Percentiles rank a stretch among this genome's conserved stretches.
phyloP scores from a whole-genome alignment of 352 stramenopile genomes.

The Phytopythium oedochilum region DNA sequence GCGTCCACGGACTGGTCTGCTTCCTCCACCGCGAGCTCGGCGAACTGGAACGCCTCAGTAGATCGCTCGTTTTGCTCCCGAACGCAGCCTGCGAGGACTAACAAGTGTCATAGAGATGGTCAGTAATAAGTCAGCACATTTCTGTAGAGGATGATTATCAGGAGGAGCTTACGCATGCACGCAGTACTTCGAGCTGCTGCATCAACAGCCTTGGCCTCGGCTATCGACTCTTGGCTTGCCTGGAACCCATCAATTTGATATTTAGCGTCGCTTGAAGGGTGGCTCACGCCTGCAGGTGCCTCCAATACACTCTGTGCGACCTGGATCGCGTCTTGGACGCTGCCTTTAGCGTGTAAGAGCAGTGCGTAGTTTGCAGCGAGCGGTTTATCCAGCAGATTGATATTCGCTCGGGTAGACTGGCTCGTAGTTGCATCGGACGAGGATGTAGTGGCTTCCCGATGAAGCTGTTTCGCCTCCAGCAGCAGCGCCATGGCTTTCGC shows the following conservation, averaged over 20 bases:
- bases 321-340: conserved; percentile 22
- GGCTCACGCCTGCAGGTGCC: background rate
- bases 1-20: conserved; percentile 15
- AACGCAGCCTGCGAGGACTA: conserved; percentile 25
- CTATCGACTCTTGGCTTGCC: background rate
- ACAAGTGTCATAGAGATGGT: background rate
- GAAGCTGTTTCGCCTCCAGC: conserved; percentile 30
- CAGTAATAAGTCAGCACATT: too few species aligned
- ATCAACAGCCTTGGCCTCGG: conserved; percentile 12
- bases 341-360: conserved; percentile 32
- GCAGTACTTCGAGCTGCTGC: conserved; percentile 17
- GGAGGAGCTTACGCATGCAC: conserved; percentile 15
- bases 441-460: background rate
- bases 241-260: background rate
- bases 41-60: conserved; percentile 13
- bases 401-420: background rate
- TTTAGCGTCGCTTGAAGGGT: background rate
- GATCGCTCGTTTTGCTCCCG: conserved; percentile 9
- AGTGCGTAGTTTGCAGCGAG: conserved; percentile 41
- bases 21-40: conserved; percentile 13
- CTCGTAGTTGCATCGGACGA: background rate
- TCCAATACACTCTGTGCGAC: conserved; percentile 21
- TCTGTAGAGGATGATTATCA: too few species aligned
- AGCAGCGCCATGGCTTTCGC: conserved; percentile 32
- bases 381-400: conserved; percentile 14